Conservation (phyloP, 1,284 basidiomycete species). For the Ganoderma leucocontextum region DNA sequence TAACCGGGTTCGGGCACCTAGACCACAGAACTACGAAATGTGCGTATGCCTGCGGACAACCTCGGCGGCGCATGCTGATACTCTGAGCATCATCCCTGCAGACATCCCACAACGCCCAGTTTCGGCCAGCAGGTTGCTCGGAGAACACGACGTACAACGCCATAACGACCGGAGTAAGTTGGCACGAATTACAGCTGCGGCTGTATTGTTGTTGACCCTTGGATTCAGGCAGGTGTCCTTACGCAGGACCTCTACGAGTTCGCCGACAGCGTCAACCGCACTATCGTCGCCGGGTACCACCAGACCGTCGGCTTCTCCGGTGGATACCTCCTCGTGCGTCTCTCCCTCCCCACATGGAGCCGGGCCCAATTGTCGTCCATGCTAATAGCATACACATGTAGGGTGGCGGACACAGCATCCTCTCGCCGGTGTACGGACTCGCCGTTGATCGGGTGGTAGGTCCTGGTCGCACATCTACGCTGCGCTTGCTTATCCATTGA, state of each 20-base stretch:
- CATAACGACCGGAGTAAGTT: constrained; percentile 40
- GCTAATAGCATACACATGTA: constrained; percentile 23
- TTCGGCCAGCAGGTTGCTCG: constrained; percentile 39
- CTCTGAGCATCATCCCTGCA: constrained; percentile 9
- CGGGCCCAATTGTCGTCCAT: neutral
- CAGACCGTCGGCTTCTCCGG: constrained; percentile 43
- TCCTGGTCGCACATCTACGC: neutral
- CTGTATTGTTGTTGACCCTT: neutral
- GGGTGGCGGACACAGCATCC: constrained; percentile 61
- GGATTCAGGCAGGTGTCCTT: constrained; percentile 37
- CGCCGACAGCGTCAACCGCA: constrained; percentile 43
- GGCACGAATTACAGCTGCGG: neutral
- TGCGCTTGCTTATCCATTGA: neutral
- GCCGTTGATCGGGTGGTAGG: constrained; percentile 49
- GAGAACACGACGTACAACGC: constrained; percentile 31
- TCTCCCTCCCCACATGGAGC: neutral
- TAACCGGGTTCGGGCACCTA: neutral
- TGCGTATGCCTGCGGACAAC: constrained; percentile 21
- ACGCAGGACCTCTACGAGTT: constrained; percentile 42
- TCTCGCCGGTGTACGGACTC: constrained; percentile 46
- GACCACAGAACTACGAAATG: constrained; percentile 40
- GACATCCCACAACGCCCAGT: constrained; percentile 34
- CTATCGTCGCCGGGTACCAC: constrained; percentile 44
- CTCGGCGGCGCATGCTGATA: neutral
- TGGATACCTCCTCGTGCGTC: constrained; percentile 42